Evolutionary conservation across 352 stramenopile species (phyloP).

Genomic region (Pythium phragmitis): DNA sequence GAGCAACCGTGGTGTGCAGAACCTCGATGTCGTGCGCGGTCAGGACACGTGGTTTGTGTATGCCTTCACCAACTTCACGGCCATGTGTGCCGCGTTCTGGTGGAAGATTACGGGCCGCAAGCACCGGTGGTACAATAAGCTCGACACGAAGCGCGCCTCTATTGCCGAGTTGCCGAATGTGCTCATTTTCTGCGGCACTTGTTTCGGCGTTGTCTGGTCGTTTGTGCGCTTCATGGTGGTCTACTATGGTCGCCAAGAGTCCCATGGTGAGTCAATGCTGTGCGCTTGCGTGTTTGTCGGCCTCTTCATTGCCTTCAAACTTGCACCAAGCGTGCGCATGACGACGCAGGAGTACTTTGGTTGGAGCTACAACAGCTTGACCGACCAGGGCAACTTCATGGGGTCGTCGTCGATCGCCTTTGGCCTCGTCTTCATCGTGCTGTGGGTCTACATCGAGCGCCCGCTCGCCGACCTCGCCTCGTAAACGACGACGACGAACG

Average conservation of each 20-base stretch:
- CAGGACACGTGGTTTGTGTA: conserved; percentile 83
- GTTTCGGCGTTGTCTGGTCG: conserved; percentile 78
- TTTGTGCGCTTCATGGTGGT: conserved; percentile 77
- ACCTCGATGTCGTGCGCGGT: conserved; percentile 78
- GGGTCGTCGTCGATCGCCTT: conserved; percentile 77
- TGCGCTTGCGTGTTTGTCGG: conserved; percentile 70
- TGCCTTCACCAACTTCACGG: conserved; percentile 77
- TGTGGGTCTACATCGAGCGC: conserved; percentile 84
- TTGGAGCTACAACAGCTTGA: conserved; percentile 87
- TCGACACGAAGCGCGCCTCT: conserved; percentile 57
- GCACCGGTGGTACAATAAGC: conserved; percentile 69
- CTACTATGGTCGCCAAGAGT: conserved; percentile 74
- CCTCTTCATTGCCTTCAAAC: conserved; percentile 73
- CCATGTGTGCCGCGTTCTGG: conserved; percentile 71
- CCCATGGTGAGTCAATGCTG: conserved; percentile 75
- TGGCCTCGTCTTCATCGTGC: conserved; percentile 78
- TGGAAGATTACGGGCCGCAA: conserved; percentile 84
- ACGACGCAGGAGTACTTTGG: conserved; percentile 88
- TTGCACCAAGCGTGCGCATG: conserved; percentile 80
- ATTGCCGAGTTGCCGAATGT: conserved; percentile 81
- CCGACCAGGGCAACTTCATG: conserved; percentile 88
- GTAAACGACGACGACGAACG: conserved; percentile 1
- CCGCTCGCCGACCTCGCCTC: conserved; percentile 27
- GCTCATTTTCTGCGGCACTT: conserved; percentile 70
- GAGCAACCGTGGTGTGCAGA: conserved; percentile 76